Conservation (phyloP, 1,139 yeast genomes). For the Kodamaea fungicola region DNA sequence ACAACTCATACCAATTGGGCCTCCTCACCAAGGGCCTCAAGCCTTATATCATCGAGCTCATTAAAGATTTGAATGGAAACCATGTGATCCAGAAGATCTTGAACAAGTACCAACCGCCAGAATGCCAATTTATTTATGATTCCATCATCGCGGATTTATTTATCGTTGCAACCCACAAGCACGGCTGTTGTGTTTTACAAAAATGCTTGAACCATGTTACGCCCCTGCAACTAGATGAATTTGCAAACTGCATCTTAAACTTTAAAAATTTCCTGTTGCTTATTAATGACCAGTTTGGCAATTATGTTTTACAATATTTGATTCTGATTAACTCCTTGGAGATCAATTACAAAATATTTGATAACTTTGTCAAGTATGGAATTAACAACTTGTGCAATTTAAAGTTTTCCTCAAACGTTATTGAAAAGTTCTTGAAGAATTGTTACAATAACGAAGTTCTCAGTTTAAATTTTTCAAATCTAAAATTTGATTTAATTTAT, state of each 20-base stretch:
- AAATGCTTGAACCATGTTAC: constrained; percentile 48
- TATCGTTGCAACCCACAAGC: constrained; percentile 47
- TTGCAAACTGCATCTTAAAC: constrained; percentile 33
- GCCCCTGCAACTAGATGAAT: constrained; percentile 30
- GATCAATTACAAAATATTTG: constrained; percentile 32
- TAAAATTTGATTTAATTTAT: constrained; percentile 38
- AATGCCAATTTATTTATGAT: constrained; percentile 45
- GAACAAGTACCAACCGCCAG: constrained; percentile 34
- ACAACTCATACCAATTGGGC: constrained; percentile 33
- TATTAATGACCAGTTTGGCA: constrained; percentile 48
- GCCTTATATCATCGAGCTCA: constrained; percentile 41
- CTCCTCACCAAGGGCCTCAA: constrained; percentile 55
- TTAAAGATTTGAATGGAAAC: constrained; percentile 46
- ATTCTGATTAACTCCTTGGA: constrained; percentile 40
- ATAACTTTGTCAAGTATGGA: constrained; percentile 35
- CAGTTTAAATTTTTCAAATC: constrained; percentile 18
- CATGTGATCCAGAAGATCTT: constrained; percentile 48
- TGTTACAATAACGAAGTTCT: constrained; percentile 36
- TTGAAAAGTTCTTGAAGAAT: constrained; percentile 44
- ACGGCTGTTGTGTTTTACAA: constrained; percentile 49
- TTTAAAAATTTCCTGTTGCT: constrained; percentile 29
- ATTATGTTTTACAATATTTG: constrained; percentile 45
- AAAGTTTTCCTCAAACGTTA: constrained; percentile 46
- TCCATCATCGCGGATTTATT: constrained; percentile 35
- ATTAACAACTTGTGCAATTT: constrained; percentile 37